Conservation (phyloP, 768 basidiomycete genomes). For the Lyophyllum decastes region DNA sequence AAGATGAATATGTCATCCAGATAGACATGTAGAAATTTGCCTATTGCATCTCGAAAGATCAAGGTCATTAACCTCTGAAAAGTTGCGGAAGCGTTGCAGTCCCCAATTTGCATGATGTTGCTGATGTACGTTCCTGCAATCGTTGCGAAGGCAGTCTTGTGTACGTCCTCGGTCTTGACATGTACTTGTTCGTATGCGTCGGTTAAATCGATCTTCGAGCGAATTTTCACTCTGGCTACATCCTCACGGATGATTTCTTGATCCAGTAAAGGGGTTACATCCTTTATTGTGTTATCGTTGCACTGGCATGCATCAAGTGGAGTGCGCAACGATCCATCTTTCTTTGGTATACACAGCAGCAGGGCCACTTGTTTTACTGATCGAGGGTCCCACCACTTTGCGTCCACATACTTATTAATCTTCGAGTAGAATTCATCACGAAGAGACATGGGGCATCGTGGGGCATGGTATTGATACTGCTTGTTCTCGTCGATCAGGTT, state of each 20-base stretch:
- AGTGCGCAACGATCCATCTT: background rate
- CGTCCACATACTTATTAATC: constrained; percentile 26
- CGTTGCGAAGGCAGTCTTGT: background rate
- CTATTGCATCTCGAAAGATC: constrained; percentile 1
- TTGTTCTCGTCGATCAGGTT: constrained; percentile 33
- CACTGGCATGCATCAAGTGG: background rate
- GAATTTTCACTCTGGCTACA: background rate
- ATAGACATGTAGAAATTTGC: constrained; percentile 2
- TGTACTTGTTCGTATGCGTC: background rate
- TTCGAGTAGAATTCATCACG: constrained; percentile 30
- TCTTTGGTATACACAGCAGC: constrained; percentile 32
- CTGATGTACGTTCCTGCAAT: background rate
- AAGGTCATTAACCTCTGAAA: constrained; percentile 5
- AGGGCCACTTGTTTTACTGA: constrained; percentile 28
- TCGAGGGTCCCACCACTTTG: constrained; percentile 35
- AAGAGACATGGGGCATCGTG: constrained; percentile 32
- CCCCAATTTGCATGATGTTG: background rate
- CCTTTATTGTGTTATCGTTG: constrained; percentile 3
- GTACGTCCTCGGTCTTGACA: background rate
- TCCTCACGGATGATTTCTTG: constrained; percentile 1
- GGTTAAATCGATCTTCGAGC: background rate
- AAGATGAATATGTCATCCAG: constrained; percentile 3
- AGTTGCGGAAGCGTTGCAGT: background rate
- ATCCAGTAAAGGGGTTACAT: background rate
- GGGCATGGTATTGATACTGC: constrained; percentile 29